Conservation (phyloP, 2,329 filamentous ascomycete species). For the Periconia macrospinosa region DNA sequence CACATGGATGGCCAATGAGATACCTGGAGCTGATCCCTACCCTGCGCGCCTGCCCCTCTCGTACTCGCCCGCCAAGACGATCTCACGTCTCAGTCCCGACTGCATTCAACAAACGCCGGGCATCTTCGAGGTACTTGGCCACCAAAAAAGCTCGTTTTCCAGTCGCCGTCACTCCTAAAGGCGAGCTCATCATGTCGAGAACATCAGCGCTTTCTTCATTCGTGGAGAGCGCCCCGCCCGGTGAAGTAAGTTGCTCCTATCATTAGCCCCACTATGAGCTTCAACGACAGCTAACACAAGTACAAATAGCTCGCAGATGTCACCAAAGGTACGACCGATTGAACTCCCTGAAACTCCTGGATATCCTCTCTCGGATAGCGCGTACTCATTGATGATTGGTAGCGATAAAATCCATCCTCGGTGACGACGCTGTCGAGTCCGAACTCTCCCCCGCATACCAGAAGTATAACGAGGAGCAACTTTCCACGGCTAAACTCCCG, state of each 20-base stretch:
- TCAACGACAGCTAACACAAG: constrained; percentile 21
- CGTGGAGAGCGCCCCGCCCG: constrained; percentile 89
- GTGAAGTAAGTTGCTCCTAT: constrained; percentile 70
- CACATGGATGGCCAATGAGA: constrained; percentile 1
- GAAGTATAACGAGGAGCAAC: constrained; percentile 96
- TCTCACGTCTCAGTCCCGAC: constrained; percentile 10
- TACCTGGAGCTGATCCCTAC: constrained; percentile 7
- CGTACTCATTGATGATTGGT: constrained; percentile 16
- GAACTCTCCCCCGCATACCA: constrained; percentile 82
- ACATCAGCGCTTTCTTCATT: constrained; percentile 66
- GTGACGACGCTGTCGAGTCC: constrained; percentile 67
- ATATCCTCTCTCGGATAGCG: neutral
- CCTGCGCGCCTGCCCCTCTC: neutral
- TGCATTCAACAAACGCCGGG: constrained; percentile 2
- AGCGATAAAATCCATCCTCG: constrained; percentile 90
- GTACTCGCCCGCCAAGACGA: constrained; percentile 14
- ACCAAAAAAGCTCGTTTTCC: neutral
- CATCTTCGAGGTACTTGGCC: neutral
- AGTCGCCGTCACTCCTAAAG: neutral
- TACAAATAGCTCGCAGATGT: constrained; percentile 77
- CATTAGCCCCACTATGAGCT: constrained; percentile 6
- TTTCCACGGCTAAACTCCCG: constrained; percentile 84
- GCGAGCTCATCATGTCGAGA: constrained; percentile 34
- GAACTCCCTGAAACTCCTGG: neutral
- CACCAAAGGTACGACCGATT: constrained; percentile 67